Evolutionary conservation across 805 yeast genomes (phyloP).

Genomic region (Nakazawaea holstii): DNA sequence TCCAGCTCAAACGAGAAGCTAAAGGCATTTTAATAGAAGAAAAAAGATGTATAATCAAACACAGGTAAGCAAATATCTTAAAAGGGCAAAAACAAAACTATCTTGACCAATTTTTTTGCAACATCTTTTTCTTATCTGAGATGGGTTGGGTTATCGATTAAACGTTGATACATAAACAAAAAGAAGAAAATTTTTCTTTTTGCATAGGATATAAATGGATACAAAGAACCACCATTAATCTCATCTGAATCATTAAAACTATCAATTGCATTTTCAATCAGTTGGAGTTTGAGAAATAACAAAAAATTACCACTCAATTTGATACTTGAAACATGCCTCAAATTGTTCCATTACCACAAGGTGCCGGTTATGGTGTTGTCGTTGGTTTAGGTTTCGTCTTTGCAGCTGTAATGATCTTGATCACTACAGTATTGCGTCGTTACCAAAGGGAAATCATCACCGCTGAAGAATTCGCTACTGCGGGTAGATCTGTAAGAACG

Average conservation of each 20-base stretch:
- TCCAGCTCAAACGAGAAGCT: too few relatives aligned
- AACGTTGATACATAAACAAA: background rate
- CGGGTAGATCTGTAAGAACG: constrained; percentile 83
- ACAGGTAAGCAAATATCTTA: too few relatives aligned
- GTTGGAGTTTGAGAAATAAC: background rate
- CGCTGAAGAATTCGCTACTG: constrained; percentile 91
- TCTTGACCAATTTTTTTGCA: too few relatives aligned
- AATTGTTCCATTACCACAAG: constrained; percentile 40
- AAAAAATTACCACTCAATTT: background rate
- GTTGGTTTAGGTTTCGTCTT: constrained; percentile 84
- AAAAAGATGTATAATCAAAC: too few relatives aligned
- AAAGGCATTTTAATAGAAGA: too few relatives aligned
- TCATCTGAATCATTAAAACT: background rate
- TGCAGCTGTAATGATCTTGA: constrained; percentile 64
- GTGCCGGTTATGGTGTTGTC: constrained; percentile 84
- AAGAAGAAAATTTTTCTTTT: background rate
- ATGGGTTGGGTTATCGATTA: too few relatives aligned
- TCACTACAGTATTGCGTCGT: constrained; percentile 64
- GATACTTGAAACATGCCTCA: constrained; percentile 13
- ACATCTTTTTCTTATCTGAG: too few relatives aligned
- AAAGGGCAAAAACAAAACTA: too few relatives aligned
- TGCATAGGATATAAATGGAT: too few relatives aligned
- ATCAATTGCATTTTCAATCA: background rate
- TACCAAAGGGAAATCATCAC: constrained; percentile 85
- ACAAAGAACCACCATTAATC: too few relatives aligned